Conservation (phyloP, 139 green algal species). For the Gonium pectorale region DNA sequence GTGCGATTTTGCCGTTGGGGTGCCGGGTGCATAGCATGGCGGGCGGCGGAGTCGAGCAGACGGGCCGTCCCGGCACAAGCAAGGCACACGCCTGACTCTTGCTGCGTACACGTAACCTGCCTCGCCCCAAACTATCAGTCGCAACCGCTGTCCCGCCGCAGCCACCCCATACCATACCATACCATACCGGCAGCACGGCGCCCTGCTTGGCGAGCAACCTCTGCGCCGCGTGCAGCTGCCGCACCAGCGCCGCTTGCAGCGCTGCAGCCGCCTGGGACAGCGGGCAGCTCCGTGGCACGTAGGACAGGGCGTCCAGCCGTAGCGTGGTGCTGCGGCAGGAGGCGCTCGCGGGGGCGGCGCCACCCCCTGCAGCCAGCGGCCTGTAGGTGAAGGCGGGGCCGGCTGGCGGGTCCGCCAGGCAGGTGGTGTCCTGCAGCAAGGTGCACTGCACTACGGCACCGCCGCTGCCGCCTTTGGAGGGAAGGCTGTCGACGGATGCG, state of each 20-base stretch:
- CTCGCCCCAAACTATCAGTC: too few species aligned
- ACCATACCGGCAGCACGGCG: slow-evolving; percentile 24
- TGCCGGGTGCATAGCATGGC: too few species aligned
- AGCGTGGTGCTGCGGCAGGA: not conserved
- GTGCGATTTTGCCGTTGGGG: too few species aligned
- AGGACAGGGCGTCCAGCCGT: slow-evolving; percentile 58
- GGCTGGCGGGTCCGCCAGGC: not conserved
- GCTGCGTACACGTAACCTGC: too few species aligned
- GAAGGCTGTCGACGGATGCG: too few species aligned
- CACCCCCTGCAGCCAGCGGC: not conserved
- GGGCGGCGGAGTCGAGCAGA: too few species aligned
- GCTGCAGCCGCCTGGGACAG: not conserved
- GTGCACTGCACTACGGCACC: not conserved
- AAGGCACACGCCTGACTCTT: too few species aligned
- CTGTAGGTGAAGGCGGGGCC: slow-evolving; percentile 13
- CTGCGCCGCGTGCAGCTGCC: slow-evolving; percentile 25
- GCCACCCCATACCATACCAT: not conserved
- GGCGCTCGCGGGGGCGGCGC: not conserved
- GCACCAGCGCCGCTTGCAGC: not conserved
- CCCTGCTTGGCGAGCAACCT: slow-evolving; percentile 11
- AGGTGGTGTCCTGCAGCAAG: not conserved
- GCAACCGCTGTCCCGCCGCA: not conserved
- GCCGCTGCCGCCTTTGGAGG: not conserved
- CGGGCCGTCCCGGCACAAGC: too few species aligned
- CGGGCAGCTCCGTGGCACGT: slow-evolving; percentile 27